Conservation (phyloP, 305 asterid genomes). For the Fraxinus nigra region DNA sequence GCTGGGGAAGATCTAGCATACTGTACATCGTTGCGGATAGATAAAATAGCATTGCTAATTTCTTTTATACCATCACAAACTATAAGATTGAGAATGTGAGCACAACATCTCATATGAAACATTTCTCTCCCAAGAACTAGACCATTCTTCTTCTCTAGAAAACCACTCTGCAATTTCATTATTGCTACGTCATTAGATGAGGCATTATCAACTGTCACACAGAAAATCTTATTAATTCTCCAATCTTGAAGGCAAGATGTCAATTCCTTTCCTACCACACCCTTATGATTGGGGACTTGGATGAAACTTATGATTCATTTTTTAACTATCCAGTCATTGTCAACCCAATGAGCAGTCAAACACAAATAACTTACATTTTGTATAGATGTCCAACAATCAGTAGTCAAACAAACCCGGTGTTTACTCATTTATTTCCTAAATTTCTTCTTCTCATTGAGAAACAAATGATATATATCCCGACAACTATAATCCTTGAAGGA, state of each 20-base stretch:
- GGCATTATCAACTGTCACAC: not conserved
- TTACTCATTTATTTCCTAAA: too few species aligned
- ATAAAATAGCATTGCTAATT: too few species aligned
- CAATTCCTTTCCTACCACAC: not conserved
- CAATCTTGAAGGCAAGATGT: not conserved
- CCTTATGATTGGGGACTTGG: not conserved
- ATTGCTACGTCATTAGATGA: not conserved
- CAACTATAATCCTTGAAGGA: too few species aligned
- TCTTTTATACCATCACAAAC: too few species aligned
- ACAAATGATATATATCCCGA: too few species aligned
- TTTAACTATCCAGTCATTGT: not conserved
- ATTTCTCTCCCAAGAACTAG: too few species aligned
- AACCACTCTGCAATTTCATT: not conserved
- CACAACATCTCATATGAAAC: too few species aligned
- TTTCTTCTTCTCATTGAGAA: not conserved
- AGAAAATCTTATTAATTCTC: not conserved
- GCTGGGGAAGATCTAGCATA: too few species aligned
- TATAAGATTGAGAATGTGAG: too few species aligned
- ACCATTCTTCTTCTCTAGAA: not conserved
- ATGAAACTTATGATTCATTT: not conserved
- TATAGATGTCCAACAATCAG: not conserved
- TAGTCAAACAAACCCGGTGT: too few species aligned
- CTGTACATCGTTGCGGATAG: too few species aligned
- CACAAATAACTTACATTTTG: not conserved
- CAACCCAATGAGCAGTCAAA: not conserved